phyloP scores from a whole-genome alignment of 2,329 filamentous ascomycete genomes.

The Magnaporthales sp. region DNA sequence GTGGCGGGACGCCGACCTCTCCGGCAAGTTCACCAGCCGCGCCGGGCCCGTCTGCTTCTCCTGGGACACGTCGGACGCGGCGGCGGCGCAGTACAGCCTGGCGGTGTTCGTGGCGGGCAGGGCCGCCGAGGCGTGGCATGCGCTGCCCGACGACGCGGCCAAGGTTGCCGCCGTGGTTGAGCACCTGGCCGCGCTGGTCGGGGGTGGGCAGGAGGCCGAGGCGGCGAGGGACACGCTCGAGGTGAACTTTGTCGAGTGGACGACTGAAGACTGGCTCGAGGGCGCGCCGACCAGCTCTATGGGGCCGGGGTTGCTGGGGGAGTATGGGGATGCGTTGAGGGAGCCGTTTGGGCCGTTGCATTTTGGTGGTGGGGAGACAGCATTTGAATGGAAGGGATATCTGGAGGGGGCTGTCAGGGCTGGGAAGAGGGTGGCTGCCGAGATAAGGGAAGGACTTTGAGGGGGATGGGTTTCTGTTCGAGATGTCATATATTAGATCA shows the following conservation, averaged over 20 bases:
- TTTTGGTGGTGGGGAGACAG: constrained; percentile 46
- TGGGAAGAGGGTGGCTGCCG: constrained; percentile 37
- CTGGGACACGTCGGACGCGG: constrained; percentile 3
- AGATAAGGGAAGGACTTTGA: constrained; percentile 21
- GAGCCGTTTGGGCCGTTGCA: constrained; percentile 24
- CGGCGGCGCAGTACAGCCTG: constrained; percentile 21
- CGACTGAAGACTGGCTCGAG: constrained; percentile 7
- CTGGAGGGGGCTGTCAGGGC: constrained; percentile 48
- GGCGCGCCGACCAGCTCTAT: constrained; percentile 9
- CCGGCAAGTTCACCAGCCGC: constrained; percentile 26
- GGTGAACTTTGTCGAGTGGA: constrained; percentile 5
- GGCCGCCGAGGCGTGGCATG: constrained; percentile 26
- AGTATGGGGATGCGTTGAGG: constrained; percentile 17
- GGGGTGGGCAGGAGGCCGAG: constrained; percentile 5
- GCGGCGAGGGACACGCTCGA: not conserved
- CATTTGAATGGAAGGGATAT: constrained; percentile 44
- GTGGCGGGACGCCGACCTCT: constrained; percentile 28
- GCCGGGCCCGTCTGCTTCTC: not conserved
- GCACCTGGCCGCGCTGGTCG: constrained; percentile 11
- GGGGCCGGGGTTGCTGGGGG: constrained; percentile 7
- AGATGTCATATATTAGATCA: too few species aligned
- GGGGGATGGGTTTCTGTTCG: too few species aligned
- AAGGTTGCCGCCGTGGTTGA: constrained; percentile 14
- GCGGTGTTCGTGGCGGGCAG: constrained; percentile 33
- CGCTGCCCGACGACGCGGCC: constrained; percentile 11